A percentile compares a stretch with the other conserved stretches of the same genome.
These are phyloP conservation scores for Sarocladium oryzae DNA, from an alignment of 2,329 filamentous ascomycete species.

Conservation along the genomic window DNA sequence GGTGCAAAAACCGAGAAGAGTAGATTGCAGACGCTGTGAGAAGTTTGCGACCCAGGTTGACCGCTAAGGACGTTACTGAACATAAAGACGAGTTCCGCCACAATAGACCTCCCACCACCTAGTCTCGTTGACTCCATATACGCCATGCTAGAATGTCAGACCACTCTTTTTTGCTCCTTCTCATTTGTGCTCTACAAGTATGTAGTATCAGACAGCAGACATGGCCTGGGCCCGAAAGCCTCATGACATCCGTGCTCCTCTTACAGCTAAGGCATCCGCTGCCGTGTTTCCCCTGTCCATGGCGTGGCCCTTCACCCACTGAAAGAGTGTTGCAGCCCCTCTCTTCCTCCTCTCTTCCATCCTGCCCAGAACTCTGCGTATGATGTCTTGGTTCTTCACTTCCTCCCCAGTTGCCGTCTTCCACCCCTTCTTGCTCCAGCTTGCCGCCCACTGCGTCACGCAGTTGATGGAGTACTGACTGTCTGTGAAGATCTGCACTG, in stretches of 20 bases:
- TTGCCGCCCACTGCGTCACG: conserved; percentile 72
- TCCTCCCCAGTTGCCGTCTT: conserved; percentile 60
- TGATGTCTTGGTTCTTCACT: conserved; percentile 83
- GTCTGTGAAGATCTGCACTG: conserved; percentile 78
- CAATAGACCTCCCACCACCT: background rate
- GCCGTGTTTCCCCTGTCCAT: conserved; percentile 67
- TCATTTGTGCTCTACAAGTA: background rate
- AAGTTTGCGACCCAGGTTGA: background rate
- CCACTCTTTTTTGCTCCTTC: background rate
- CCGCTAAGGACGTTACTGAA: background rate
- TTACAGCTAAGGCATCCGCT: conserved; percentile 71
- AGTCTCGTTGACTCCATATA: background rate
- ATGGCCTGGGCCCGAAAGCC: too few species aligned
- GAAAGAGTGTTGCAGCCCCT: conserved; percentile 61
- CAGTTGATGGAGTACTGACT: conserved; percentile 89
- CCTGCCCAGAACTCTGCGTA: conserved; percentile 63
- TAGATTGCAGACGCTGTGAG: background rate
- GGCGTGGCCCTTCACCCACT: conserved; percentile 87
- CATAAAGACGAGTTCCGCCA: conserved; percentile 1
- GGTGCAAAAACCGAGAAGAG: background rate
- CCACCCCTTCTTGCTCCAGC: conserved; percentile 75
- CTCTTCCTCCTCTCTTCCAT: conserved; percentile 62
- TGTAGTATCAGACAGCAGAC: background rate
- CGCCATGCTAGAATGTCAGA: background rate
- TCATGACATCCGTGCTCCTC: conserved; percentile 25